Conservation (phyloP, 345 rosid species). For the Linum tenue region DNA sequence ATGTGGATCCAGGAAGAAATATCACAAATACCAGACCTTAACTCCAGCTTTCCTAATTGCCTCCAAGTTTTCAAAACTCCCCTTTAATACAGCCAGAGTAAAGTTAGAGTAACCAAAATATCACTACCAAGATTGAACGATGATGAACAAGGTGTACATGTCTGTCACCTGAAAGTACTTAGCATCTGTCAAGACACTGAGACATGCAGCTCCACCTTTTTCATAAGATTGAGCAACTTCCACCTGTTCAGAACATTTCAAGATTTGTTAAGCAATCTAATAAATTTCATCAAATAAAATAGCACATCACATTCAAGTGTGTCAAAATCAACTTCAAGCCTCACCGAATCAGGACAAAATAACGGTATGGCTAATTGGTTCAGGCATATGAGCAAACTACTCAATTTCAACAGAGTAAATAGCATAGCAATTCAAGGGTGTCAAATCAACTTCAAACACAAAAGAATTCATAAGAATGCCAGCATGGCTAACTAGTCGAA, state of each 20-base stretch:
- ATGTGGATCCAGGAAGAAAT: neutral
- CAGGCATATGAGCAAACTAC: too few relatives aligned
- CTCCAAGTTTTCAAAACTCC: conserved; percentile 83
- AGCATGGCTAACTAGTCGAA: neutral
- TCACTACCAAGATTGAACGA: neutral
- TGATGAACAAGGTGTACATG: neutral
- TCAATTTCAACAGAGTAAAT: too few relatives aligned
- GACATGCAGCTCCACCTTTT: conserved; percentile 93
- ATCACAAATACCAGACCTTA: conserved; percentile 34
- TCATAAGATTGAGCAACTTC: conserved; percentile 77
- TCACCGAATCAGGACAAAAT: too few relatives aligned
- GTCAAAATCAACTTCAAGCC: too few relatives aligned
- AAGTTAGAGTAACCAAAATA: conserved; percentile 10
- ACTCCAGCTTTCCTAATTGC: conserved; percentile 75
- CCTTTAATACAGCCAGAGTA: conserved; percentile 36
- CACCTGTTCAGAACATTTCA: conserved; percentile 35
- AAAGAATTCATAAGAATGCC: neutral
- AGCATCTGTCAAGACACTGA: conserved; percentile 83
- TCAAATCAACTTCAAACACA: neutral
- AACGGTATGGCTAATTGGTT: too few relatives aligned
- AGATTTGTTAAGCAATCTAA: neutral
- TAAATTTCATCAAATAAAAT: too few relatives aligned
- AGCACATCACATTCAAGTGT: too few relatives aligned
- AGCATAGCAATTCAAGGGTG: too few relatives aligned
- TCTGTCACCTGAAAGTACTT: conserved; percentile 63